phyloP scores from a whole-genome alignment of 306 rosid species.

The apple (Malus domestica) region ASM211411v1 NC_041797.1:34242001-34242500 shows the following conservation, averaged over 20 bases:
- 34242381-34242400: not conserved
- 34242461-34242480: not conserved
- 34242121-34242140: slow-evolving; percentile 71
- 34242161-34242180: slow-evolving; percentile 74
- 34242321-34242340: not conserved
- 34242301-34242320: not conserved
- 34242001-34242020: not conserved
- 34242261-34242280: not conserved
- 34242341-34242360: not conserved
- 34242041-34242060: not conserved
- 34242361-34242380: not conserved
- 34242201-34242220: not conserved
- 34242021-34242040: not conserved
- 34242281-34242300: not conserved
- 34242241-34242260: not conserved
- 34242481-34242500: too few species aligned
- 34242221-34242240: not conserved
- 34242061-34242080: too few species aligned
- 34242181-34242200: slow-evolving; percentile 47
- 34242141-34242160: slow-evolving; percentile 73
- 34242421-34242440: not conserved
- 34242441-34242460: not conserved
- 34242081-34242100: slow-evolving; percentile 2
- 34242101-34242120: slow-evolving; percentile 1
- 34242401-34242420: not conserved